Conservation (phyloP, 106 monocot genomes). For the Dioscorea dumetorum region DNA sequence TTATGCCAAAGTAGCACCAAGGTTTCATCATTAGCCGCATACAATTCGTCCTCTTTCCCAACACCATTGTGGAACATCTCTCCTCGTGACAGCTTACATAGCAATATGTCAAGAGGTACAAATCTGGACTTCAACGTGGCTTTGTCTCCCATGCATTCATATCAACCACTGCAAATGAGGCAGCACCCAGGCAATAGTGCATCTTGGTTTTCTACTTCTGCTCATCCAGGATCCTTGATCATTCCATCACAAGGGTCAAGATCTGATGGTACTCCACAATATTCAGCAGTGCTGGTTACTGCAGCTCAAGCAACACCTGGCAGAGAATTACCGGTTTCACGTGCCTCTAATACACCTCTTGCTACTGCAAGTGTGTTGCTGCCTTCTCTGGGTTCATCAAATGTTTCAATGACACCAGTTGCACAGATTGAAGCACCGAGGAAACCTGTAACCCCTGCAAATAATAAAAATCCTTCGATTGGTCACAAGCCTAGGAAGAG, state of each 20-base stretch:
- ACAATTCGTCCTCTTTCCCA: constrained; percentile 29
- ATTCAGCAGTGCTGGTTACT: constrained; percentile 24
- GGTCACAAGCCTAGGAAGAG: constrained; percentile 58
- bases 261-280: constrained; percentile 17
- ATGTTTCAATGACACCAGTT: constrained; percentile 12
- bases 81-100: constrained; percentile 23
- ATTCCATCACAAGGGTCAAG: constrained; percentile 29
- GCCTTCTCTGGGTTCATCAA: constrained; percentile 11
- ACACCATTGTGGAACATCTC: constrained; percentile 43
- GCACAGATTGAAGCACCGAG: constrained; percentile 25
- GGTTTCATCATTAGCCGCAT: constrained; percentile 13
- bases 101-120: constrained; percentile 37
- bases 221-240: constrained; percentile 37
- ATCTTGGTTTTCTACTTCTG: constrained; percentile 33
- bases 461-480: constrained; percentile 18
- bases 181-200: constrained; percentile 26
- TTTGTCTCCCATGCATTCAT: constrained; percentile 46
- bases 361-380: constrained; percentile 30
- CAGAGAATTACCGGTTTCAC: constrained; percentile 30
- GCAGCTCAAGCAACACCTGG: constrained; percentile 36
- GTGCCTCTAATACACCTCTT: constrained; percentile 27
- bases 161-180: constrained; percentile 42
- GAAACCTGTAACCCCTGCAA: constrained; percentile 10
- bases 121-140: constrained; percentile 46
- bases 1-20: constrained; percentile 30